Evolutionary conservation across 495 filamentous ascomycete genomes (phyloP).

Genomic region (Penicillium paradoxum): DNA sequence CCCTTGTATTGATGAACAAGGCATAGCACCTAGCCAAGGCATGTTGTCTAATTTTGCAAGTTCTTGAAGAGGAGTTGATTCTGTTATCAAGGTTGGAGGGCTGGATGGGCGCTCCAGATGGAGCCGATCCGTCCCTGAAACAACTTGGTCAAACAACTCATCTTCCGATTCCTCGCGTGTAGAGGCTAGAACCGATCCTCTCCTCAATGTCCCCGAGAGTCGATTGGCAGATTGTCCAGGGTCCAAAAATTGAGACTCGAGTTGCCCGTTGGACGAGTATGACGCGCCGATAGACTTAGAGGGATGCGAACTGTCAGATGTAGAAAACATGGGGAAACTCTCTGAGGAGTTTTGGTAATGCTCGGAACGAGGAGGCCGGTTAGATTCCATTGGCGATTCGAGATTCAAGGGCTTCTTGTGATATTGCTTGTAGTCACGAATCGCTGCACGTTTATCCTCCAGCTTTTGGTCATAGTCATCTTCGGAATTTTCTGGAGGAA

Average conservation of each 20-base stretch:
- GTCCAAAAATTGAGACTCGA: conserved; percentile 14
- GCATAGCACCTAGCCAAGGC: background rate
- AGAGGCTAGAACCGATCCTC: conserved; percentile 24
- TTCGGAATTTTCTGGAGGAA: conserved; percentile 26
- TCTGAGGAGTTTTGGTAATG: conserved; percentile 69
- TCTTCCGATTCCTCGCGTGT: conserved; percentile 21
- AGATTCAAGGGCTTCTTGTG: conserved; percentile 44
- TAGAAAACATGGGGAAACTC: conserved; percentile 79
- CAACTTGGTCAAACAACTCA: conserved; percentile 21
- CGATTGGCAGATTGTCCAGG: conserved; percentile 11
- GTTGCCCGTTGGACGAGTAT: conserved; percentile 29
- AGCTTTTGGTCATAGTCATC: conserved; percentile 43
- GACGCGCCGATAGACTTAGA: conserved; percentile 43
- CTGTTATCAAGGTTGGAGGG: conserved; percentile 33
- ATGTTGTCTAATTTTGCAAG: background rate
- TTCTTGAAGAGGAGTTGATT: conserved; percentile 29
- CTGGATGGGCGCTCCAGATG: conserved; percentile 43
- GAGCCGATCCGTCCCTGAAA: conserved; percentile 18
- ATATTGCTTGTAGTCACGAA: conserved; percentile 41
- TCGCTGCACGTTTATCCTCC: conserved; percentile 40
- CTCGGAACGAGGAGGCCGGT: conserved; percentile 31
- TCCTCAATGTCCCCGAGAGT: conserved; percentile 6
- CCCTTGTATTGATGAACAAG: conserved; percentile 15
- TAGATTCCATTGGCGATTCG: conserved; percentile 32
- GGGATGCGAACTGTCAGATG: conserved; percentile 57